A percentile compares a stretch with the other conserved stretches of the same genome.
These are phyloP conservation scores for Trapa incisa DNA, from an alignment of 345 rosid species.

Conservation along the genomic window DNA sequence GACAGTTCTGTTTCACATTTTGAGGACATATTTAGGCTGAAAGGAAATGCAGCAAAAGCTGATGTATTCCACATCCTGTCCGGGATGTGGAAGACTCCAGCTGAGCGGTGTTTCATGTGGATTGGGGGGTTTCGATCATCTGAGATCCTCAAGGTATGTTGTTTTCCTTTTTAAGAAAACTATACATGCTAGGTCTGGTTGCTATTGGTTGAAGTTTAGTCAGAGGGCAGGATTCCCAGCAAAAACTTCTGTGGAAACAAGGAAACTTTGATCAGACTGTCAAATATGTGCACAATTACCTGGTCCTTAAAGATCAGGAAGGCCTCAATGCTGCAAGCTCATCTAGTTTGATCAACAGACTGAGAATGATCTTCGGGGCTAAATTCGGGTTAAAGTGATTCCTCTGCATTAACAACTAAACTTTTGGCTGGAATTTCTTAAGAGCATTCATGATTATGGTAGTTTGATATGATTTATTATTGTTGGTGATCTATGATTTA, in stretches of 20 bases:
- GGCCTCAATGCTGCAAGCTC: background rate
- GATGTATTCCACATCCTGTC: slow-evolving; percentile 96
- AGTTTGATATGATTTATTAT: no score
- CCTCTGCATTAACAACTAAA: no score
- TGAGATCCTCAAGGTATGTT: slow-evolving; percentile 72
- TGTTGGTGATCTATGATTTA: no score
- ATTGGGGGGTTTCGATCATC: slow-evolving; percentile 96
- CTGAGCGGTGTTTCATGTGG: slow-evolving; percentile 97
- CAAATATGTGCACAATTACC: background rate
- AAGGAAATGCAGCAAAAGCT: slow-evolving; percentile 82
- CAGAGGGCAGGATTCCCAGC: background rate
- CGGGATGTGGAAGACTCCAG: slow-evolving; percentile 99
- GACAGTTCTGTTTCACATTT: slow-evolving; percentile 59
- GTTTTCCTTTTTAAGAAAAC: background rate
- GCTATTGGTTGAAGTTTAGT: background rate
- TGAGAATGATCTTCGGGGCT: no score
- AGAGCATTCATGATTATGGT: no score
- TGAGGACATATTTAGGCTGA: slow-evolving; percentile 75
- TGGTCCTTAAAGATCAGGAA: background rate
- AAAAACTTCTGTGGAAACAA: no score
- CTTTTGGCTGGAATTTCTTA: no score
- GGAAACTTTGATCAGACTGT: background rate
- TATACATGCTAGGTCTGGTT: background rate
- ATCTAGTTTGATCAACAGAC: background rate
- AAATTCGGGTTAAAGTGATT: no score